Base-by-base conservation (phyloP, 352 stramenopile species). In the Phytopythium montanum region DNA sequence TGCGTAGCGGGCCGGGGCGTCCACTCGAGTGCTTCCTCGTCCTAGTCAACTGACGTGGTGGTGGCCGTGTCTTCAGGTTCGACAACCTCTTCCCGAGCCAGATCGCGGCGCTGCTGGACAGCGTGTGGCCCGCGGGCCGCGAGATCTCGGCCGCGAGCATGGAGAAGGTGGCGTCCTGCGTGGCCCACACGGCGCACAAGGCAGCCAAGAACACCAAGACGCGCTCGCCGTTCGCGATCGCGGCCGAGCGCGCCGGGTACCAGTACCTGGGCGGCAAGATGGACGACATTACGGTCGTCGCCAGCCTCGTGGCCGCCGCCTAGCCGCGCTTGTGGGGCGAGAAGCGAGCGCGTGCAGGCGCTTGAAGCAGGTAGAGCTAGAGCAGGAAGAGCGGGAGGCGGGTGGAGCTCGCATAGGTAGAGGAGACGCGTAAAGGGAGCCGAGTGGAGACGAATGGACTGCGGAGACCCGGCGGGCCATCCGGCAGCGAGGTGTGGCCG, bases 21-120 rank as follows among this genome's bases (percentile, higher is more conserved):
- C 5, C 10, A 16, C 9, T 16, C 2, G 33, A 13, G 9, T 14
- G 9, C 8, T 54, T 18, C n/a, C 23, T 14, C 2, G 3, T 54
- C n/a, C n/a, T n/a, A n/a, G n/a, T n/a, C n/a, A n/a, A 42, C 28
- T 26, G 39, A 44, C 7, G n/a, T 59, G 19, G 44, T 42, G 33
- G 18, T 9, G 18, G 2, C 14, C 10, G 14, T 42, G 18, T 1
- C 21, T 23, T 4, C 57, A 95, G 86, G 23, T 98, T 99, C 73
- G 96, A 99, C 71, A 99, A 99, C 67, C 70, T 99, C n/a, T 92
- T 86, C 56, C 81, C 94, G 34, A 73, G 75, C 36, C 86, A 97
- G 56, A 89, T 98, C 60, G 64, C 81, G 38, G 72, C 57, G 53
- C 61, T 94, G 10, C 60, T 95, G 38, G 81, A 91, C 60, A 79